phyloP scores from a whole-genome alignment of 1,139 yeast species.

The Nadsonia commutata region DNA sequence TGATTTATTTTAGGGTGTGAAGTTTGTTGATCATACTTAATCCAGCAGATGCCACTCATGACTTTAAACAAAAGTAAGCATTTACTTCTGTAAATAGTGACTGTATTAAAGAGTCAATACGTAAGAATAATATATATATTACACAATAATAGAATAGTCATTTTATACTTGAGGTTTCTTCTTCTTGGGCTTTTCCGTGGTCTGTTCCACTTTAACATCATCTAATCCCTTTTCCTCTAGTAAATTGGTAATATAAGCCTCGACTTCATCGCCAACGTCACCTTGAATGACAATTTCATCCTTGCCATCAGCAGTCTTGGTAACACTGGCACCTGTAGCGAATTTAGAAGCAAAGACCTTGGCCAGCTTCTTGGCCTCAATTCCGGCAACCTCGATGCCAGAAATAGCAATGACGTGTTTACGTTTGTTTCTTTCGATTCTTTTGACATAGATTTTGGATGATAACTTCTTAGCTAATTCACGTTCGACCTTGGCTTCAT shows the following conservation, averaged over 20 bases:
- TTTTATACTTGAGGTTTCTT: constrained; percentile 23
- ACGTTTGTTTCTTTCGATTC: constrained; percentile 82
- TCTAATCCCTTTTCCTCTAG: constrained; percentile 70
- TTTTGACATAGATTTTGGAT: constrained; percentile 67
- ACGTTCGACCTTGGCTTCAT: constrained; percentile 77
- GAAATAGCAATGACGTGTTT: constrained; percentile 77
- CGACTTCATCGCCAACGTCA: constrained; percentile 87
- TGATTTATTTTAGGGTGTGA: neutral
- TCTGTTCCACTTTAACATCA: constrained; percentile 75
- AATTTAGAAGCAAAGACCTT: constrained; percentile 88
- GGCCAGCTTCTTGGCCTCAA: constrained; percentile 80
- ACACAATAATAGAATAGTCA: neutral
- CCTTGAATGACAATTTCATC: constrained; percentile 92
- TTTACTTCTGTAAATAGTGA: too few relatives aligned
- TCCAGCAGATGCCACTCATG: too few relatives aligned
- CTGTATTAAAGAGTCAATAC: neutral
- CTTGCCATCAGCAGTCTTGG: constrained; percentile 79
- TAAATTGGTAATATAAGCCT: constrained; percentile 53
- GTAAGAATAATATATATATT: constrained; percentile 1
- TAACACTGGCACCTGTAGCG: constrained; percentile 95
- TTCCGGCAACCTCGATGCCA: constrained; percentile 75
- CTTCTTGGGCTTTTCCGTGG: constrained; percentile 70
- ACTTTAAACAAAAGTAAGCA: too few relatives aligned
- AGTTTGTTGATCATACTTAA: too few relatives aligned
- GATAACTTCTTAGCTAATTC: constrained; percentile 67